Base-by-base conservation (phyloP, 768 basidiomycete species). In the Cyclocybe aegerita region DNA sequence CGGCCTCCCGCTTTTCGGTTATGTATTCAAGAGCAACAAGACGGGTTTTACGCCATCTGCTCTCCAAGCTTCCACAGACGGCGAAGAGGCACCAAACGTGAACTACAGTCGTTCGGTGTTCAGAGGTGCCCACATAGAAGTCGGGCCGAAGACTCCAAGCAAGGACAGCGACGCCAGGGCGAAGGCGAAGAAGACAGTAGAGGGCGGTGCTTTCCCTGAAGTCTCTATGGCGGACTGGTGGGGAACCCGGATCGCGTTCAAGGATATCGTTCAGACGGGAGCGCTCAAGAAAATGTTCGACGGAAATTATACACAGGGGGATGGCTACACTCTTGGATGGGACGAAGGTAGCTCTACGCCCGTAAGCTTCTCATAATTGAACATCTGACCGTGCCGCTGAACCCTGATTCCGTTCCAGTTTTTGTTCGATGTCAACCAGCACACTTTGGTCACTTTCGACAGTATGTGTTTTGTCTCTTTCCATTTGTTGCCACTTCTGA, bases 321-420 rank as follows among this genome's bases (percentile, higher is more conserved):
- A 70, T 30, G 76, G 75, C 7, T 77, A 74, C 56, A 77, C 72
- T 7, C 62, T 70, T 60, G 74, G 75, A 16, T 88, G 85, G 85
- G 84, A 88, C 61, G 61, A 73, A 43, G 83, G 81, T 65, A 83
- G 81, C 45, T 75, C 76, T 50, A 86, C 85, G 33, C 85, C 84
- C 9, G 75, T 84, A 64, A 10, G 4, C 11, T n/a, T 17, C 2
- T 9, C n/a, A 12, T 10, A 5, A 5, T 16, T 29, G 12, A 4
- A 36, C 8, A 3, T 16, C 15, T 10, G 12, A 12, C 10, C 2
- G 5, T 45, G 33, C 11, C 55, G n/a, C 23, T 23, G 23, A 23
- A 46, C 11, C 46, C 8, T 40, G 39, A 12, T 44, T 31, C 29
- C 38, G 39, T n/a, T 36, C 9, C 48, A 76, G 72, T 79, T 68